A percentile compares a stretch with the other conserved stretches of the same genome.
Conservation (phyloP, 805 yeast species). For the Peterozyma toletana region DNA sequence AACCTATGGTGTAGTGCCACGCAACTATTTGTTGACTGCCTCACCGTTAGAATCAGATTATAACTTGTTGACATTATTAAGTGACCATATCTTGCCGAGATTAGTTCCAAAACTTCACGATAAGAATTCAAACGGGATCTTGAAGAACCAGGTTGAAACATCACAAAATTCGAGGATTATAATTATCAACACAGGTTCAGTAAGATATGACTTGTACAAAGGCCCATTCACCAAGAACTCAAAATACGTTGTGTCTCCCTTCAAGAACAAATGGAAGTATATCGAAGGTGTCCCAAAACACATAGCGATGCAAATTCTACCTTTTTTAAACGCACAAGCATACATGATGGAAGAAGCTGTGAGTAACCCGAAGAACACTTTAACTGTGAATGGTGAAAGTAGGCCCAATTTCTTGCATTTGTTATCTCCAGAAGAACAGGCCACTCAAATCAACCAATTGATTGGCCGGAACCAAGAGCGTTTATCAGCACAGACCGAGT, state of each 20-base stretch:
- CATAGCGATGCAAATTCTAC: constrained; percentile 47
- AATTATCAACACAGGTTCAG: constrained; percentile 79
- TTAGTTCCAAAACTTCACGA: constrained; percentile 11
- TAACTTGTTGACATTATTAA: constrained; percentile 54
- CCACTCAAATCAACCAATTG: constrained; percentile 9
- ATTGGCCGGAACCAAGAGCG: neutral
- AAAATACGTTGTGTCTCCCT: constrained; percentile 80
- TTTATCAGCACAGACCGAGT: neutral
- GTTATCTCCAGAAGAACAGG: constrained; percentile 7
- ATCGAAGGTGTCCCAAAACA: constrained; percentile 49
- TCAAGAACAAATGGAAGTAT: constrained; percentile 71
- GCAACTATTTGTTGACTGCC: constrained; percentile 57
- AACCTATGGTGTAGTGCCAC: constrained; percentile 59
- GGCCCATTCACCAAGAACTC: constrained; percentile 81
- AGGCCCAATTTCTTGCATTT: neutral
- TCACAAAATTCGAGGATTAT: constrained; percentile 38
- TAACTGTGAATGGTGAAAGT: constrained; percentile 1
- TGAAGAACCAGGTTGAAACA: constrained; percentile 11
- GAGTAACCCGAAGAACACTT: neutral
- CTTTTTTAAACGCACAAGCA: constrained; percentile 47
- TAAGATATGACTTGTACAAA: constrained; percentile 77
- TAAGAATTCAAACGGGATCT: constrained; percentile 10
- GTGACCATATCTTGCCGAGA: constrained; percentile 46
- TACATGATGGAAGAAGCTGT: constrained; percentile 27
- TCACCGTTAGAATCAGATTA: constrained; percentile 50